A percentile compares a stretch with the other conserved stretches of the same genome.
Evolutionary conservation across 2,329 filamentous ascomycete species (phyloP).

Genomic region (Rhexocercosporidium sp.): DNA sequence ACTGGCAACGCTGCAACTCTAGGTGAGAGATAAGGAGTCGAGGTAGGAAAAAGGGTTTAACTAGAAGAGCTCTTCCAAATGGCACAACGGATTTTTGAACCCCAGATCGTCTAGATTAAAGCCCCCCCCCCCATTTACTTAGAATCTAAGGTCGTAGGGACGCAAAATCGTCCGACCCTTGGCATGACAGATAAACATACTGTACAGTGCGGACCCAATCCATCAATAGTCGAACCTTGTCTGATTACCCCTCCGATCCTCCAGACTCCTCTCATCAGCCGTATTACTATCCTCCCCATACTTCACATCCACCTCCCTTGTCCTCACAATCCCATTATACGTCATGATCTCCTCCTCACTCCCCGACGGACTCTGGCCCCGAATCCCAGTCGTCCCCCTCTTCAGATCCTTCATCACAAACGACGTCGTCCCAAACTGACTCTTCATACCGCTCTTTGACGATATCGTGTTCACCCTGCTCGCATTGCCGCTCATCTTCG

Average conservation of each 20-base stretch:
- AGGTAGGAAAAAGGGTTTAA: too few species aligned
- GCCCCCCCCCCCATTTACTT: too few species aligned
- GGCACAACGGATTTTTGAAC: too few species aligned
- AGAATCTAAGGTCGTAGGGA: not conserved
- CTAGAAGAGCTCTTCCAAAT: too few species aligned
- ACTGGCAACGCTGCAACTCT: too few species aligned
- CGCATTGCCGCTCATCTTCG: not conserved
- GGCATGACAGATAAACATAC: not conserved
- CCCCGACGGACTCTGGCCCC: not conserved
- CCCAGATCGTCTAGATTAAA: too few species aligned
- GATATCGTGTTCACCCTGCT: not conserved
- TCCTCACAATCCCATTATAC: slow-evolving; percentile 12
- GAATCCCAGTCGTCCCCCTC: not conserved
- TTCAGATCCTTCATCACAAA: slow-evolving; percentile 12
- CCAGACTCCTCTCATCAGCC: not conserved
- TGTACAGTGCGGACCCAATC: too few species aligned
- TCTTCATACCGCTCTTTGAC: not conserved
- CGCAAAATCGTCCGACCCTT: not conserved
- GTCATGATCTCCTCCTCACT: slow-evolving; percentile 17
- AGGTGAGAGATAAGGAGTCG: too few species aligned
- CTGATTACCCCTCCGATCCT: not conserved
- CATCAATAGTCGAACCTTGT: not conserved
- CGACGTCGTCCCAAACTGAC: not conserved
- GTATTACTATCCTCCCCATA: not conserved
- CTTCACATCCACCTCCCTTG: slow-evolving; percentile 2